Percentiles rank a stretch among this genome's conserved stretches.
Conservation (phyloP, 352 stramenopile species). For the Thalassiosira pacifica region DNA sequence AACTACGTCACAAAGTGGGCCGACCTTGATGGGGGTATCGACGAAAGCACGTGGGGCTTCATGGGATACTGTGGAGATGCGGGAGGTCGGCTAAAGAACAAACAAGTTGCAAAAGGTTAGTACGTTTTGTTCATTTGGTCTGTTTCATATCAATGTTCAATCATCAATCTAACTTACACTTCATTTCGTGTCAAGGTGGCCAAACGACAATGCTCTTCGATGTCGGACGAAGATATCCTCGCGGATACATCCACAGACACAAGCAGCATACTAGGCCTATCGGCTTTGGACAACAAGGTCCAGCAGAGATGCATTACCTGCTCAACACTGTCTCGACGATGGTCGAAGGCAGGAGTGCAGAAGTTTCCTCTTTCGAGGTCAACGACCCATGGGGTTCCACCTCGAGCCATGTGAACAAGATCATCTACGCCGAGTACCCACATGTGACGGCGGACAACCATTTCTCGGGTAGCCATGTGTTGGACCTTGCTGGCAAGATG, state of each 20-base stretch:
- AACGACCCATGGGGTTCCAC: neutral
- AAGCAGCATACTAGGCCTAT: neutral
- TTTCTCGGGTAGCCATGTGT: slow-evolving; percentile 16
- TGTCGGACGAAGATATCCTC: slow-evolving; percentile 2
- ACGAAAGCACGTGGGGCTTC: slow-evolving; percentile 34
- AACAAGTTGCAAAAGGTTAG: slow-evolving; percentile 6
- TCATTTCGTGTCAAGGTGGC: slow-evolving; percentile 14
- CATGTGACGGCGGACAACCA: slow-evolving; percentile 16
- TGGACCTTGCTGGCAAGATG: neutral
- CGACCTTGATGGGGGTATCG: slow-evolving; percentile 1
- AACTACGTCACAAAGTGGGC: slow-evolving; percentile 9
- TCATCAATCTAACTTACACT: too few relatives aligned
- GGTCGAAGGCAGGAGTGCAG: neutral
- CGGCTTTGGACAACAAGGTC: slow-evolving; percentile 5
- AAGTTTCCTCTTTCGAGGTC: neutral
- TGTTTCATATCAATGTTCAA: neutral
- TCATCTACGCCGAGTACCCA: neutral
- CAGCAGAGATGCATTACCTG: slow-evolving; percentile 24
- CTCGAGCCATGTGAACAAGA: neutral
- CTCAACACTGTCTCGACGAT: neutral
- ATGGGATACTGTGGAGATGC: neutral
- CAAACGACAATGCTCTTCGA: slow-evolving; percentile 35
- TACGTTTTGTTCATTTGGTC: neutral
- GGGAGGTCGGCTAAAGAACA: neutral
- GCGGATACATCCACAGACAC: slow-evolving; percentile 19